These are phyloP conservation scores for Xerocomus cyaneibrunnescens DNA, from an alignment of 1,284 basidiomycete genomes.

Conservation along the genomic window DNA sequence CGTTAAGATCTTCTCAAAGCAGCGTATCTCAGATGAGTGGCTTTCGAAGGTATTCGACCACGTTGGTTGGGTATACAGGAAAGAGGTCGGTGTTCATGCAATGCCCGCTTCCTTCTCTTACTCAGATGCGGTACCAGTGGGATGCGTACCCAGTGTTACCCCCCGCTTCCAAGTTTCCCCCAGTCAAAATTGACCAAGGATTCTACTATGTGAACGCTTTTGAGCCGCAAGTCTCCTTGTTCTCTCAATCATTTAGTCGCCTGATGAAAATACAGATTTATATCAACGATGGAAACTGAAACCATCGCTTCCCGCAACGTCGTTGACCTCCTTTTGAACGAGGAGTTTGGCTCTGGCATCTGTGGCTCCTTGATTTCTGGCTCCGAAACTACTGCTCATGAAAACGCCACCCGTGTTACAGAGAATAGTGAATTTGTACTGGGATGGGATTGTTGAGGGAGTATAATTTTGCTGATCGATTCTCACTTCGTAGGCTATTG, in stretches of 20 bases:
- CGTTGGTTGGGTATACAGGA: slow-evolving; percentile 82
- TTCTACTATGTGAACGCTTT: slow-evolving; percentile 91
- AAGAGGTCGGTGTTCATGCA: slow-evolving; percentile 53
- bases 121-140: slow-evolving; percentile 49
- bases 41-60: slow-evolving; percentile 66
- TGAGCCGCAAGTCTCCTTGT: slow-evolving; percentile 61
- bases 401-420: slow-evolving; percentile 17
- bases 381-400: slow-evolving; percentile 8
- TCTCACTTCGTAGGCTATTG: neutral
- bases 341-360: slow-evolving; percentile 63
- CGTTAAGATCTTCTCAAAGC: slow-evolving; percentile 87
- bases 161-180: slow-evolving; percentile 69
- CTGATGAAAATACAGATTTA: slow-evolving; percentile 47
- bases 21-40: slow-evolving; percentile 65
- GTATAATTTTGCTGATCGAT: neutral
- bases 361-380: slow-evolving; percentile 45
- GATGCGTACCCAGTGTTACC: slow-evolving; percentile 73
- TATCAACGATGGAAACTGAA: slow-evolving; percentile 91
- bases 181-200: slow-evolving; percentile 70
- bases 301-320: slow-evolving; percentile 83
- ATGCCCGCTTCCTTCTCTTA: neutral
- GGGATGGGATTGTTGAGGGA: slow-evolving; percentile 63
- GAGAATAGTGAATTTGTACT: slow-evolving; percentile 49
- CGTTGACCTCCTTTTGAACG: slow-evolving; percentile 72
- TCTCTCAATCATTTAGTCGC: slow-evolving; percentile 5